Evolutionary conservation across 441 rosid genomes (phyloP), one percentile per base, ranked within the genome.

Genomic region (Gossypium trilobum): DNA sequence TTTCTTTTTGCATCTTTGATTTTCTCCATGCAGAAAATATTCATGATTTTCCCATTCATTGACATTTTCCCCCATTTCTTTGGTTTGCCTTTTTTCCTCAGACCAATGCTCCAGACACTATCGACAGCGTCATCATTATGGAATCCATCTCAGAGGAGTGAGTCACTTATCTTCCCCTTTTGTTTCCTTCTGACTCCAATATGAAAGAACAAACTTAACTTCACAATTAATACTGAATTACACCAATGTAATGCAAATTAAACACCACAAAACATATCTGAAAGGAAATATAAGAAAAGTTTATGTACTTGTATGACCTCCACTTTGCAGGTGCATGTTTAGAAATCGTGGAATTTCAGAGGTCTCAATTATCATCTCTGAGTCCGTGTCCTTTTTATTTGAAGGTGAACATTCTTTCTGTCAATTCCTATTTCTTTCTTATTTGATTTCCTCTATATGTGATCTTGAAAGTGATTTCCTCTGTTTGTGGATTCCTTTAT

Each of bases 391-490:
- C 72, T 71, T 75, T 78, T 66, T 75, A 76, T 78, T 82, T 80
- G 77, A 85, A 89, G 93, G 97, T 89, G 74, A 60, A 57, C 64
- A 16, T 60, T 72, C 42, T 74, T 42, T 68, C 9, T n/a, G 39
- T 9, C 27, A 48, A 65, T 23, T 66, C 56, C 10, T 46, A 58
- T 72, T 73, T 1, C 3, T 64, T 25, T 70, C 42, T 70, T 73
- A 25, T 64, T 63, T 59, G 29, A 20, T 78, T 9, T 74, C 62
- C 1, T 56, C 46, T 25, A 2, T 39, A 44, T 6, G 39, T 72
- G 16, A 39, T 57, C 39, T 77, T 42, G 16, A 23, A 56, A 54
- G 59, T 42, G 72, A 46, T 31, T 46, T 31, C 29, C 4, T 23
- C 50, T 52, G 59, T 74, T 63, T 48, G 5, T 68, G 27, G 46